Evolutionary conservation across 2,329 filamentous ascomycete genomes (phyloP).

Genomic region (Fusarium heterosporum): DNA sequence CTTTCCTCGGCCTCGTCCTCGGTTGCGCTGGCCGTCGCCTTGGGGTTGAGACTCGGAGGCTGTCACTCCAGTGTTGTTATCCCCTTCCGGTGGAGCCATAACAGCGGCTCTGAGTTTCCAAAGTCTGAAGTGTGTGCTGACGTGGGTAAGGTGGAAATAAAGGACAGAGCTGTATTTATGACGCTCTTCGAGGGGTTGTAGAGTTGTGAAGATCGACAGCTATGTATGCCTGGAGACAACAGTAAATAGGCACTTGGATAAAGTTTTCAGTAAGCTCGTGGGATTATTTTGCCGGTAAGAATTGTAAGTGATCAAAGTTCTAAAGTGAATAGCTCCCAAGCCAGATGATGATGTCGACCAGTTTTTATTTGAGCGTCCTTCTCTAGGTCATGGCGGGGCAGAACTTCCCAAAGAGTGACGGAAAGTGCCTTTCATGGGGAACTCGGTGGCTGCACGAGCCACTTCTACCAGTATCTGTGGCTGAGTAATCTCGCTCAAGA

Average conservation of each 20-base stretch:
- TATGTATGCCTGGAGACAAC: neutral
- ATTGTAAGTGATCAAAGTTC: constrained; percentile 4
- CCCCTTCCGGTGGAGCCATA: constrained; percentile 41
- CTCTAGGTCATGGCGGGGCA: constrained; percentile 44
- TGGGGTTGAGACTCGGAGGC: constrained; percentile 40
- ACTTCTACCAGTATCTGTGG: constrained; percentile 18
- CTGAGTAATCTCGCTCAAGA: constrained; percentile 36
- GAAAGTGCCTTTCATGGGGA: constrained; percentile 29
- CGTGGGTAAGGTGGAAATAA: constrained; percentile 4
- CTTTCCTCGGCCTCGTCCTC: constrained; percentile 58
- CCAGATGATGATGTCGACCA: constrained; percentile 41
- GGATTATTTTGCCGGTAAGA: neutral
- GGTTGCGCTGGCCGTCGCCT: constrained; percentile 49
- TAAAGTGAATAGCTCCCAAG: constrained; percentile 1
- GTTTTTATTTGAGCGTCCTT: constrained; percentile 42
- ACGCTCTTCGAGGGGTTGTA: constrained; percentile 18
- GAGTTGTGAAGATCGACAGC: constrained; percentile 7
- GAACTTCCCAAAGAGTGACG: constrained; percentile 14
- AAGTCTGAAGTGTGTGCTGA: constrained; percentile 4
- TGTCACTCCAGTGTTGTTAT: constrained; percentile 21
- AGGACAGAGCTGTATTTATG: constrained; percentile 19
- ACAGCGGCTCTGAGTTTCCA: neutral
- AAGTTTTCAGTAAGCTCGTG: neutral
- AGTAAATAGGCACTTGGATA: neutral
- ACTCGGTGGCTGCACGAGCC: constrained; percentile 23